Percentiles rank a stretch among this genome's conserved stretches.
Evolutionary conservation across 306 rosid species (phyloP).

Genomic region (Lithocarpus polystachyus): DNA sequence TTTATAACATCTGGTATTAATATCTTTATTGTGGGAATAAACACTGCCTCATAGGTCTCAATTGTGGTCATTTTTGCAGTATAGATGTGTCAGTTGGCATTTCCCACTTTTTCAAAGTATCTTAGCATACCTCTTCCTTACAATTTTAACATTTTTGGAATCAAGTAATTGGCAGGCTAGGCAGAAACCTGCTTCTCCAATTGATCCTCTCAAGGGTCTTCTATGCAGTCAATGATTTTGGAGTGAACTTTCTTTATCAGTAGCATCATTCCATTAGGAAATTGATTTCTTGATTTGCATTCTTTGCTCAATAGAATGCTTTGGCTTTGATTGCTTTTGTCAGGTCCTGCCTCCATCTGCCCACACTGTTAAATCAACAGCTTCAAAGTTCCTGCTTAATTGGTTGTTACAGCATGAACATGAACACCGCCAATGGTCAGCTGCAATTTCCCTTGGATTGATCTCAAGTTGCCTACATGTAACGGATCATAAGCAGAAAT

Average conservation of each 20-base stretch:
- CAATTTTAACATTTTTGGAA: background rate
- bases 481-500: constrained; percentile 87
- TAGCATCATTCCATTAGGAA: background rate
- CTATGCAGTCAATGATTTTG: background rate
- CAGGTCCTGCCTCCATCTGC: constrained; percentile 89
- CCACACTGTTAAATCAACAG: constrained; percentile 83
- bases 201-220: background rate
- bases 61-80: constrained; percentile 13
- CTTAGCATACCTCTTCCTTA: background rate
- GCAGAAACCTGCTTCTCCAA: background rate
- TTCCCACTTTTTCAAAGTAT: constrained; percentile 19
- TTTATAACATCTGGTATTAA: constrained; percentile 11
- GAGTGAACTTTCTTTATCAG: background rate
- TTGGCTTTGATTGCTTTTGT: constrained; percentile 22
- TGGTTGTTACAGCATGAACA: constrained; percentile 94
- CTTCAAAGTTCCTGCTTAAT: constrained; percentile 81
- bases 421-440: constrained; percentile 86
- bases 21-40: constrained; percentile 11
- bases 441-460: constrained; percentile 93
- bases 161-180: background rate
- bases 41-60: background rate
- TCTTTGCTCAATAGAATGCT: background rate
- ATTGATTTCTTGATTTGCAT: background rate
- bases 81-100: constrained; percentile 21
- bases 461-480: constrained; percentile 87